phyloP scores from a whole-genome alignment of 257 asterid species.

The Solanum microdontum region DNA sequence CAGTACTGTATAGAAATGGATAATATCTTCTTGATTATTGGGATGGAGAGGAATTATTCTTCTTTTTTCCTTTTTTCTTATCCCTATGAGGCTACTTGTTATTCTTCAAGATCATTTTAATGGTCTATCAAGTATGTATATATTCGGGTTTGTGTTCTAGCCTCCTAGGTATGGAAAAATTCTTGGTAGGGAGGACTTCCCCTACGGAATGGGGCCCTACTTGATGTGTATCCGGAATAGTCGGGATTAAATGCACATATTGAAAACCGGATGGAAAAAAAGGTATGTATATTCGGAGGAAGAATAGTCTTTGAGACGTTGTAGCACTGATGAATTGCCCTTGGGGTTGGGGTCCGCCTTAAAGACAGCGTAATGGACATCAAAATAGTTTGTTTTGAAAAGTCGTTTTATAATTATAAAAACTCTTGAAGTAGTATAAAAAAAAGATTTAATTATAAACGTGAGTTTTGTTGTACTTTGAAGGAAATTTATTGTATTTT shows the following conservation, averaged over 20 bases:
- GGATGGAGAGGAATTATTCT: neutral
- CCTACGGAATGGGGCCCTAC: accelerated
- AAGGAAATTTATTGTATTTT: neutral
- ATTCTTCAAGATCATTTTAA: neutral
- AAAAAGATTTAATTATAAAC: neutral
- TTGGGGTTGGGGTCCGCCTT: neutral
- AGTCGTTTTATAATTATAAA: neutral
- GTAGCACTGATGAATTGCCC: no score
- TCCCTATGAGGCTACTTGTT: neutral
- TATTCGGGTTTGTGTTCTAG: neutral
- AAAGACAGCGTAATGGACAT: neutral
- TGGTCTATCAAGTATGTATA: neutral
- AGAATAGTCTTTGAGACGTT: neutral
- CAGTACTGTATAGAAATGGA: neutral
- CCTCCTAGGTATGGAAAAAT: no score
- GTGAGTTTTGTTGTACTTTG: neutral
- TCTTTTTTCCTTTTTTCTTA: neutral
- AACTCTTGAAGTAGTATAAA: neutral
- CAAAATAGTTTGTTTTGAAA: neutral
- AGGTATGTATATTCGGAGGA: neutral
- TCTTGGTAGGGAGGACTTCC: no score
- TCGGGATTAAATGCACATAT: accelerated
- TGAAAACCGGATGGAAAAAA: no score
- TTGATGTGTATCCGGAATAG: accelerated
- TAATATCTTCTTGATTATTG: neutral